Evolutionary conservation across 2,329 filamentous ascomycete genomes (phyloP), one percentile per base, ranked within the genome.

Genomic region (Fusarium heterosporum): DNA sequence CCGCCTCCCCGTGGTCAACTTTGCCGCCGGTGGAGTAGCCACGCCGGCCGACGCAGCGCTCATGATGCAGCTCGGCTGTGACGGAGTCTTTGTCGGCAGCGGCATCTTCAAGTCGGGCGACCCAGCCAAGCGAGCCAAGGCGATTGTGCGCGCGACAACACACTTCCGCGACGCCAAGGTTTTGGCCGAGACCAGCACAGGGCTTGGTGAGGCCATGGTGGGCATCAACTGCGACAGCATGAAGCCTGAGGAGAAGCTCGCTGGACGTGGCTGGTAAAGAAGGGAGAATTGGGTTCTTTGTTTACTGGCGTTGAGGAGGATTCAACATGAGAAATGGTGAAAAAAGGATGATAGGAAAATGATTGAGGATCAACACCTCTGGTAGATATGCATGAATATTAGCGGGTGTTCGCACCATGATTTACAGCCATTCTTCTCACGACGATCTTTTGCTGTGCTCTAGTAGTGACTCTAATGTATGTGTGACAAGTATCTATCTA

Each of bases 51-150:
- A 99, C 80, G 96, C 96, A 1, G 96, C 96, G 3, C 84, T 99
- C 61, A 82, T 99, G 95, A 99, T 99, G 96, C 95, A 98, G 85
- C 84, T 99, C 68, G 96, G 96, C 62, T 98, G 96, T 76, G 96
- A 99, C 76, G 96, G 96, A 59, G 96, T 99, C 34, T 99, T 99
- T 77, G 96, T 99, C 34, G 96, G 96, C 28, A 93, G 89, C 58
- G 96, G 96, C 28, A 98, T 98, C 79, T 99, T 99, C 88, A 98
- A 98, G 88, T 93, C 89, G 7, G 95, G 95, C 17, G 90, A 98
- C 79, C 92, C 96, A 22, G 89, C 90, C 42, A 93, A 95, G 88
- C 85, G 96, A 62, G 96, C 96, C 14, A 93, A 90, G 83, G 96
- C 96, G 36, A 98, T 99, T 74, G 96, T 99, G 52, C 90, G 94